phyloP scores from a whole-genome alignment of 1,284 basidiomycete genomes.

The Ganoderma lingzhi region DNA sequence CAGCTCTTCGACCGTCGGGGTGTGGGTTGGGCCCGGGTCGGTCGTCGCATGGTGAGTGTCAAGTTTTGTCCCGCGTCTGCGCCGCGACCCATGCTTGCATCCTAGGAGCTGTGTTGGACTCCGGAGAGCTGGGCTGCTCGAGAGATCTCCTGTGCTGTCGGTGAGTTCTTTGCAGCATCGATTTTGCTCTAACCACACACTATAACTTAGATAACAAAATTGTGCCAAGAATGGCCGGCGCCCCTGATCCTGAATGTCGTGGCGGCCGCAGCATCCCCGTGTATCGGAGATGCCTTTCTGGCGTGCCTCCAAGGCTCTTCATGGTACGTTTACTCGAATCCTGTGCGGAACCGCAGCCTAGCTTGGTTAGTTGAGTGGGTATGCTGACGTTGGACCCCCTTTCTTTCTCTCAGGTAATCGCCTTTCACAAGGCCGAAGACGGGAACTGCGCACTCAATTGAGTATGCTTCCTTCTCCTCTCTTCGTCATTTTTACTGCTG shows the following conservation, averaged over 20 bases:
- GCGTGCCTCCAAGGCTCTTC: neutral
- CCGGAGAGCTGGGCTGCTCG: neutral
- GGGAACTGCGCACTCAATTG: neutral
- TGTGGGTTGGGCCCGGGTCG: neutral
- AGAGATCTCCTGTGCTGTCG: neutral
- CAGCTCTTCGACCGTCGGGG: neutral
- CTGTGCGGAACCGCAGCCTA: neutral
- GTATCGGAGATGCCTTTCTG: neutral
- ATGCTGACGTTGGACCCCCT: neutral
- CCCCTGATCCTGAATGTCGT: neutral
- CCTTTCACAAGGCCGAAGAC: neutral
- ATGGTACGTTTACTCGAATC: neutral
- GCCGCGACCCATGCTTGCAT: slow-evolving; percentile 1
- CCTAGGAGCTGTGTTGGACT: slow-evolving; percentile 5
- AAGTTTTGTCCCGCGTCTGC: neutral
- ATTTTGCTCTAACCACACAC: slow-evolving; percentile 1
- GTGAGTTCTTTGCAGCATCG: neutral
- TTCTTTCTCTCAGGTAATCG: neutral
- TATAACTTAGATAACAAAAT: neutral
- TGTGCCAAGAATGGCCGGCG: neutral
- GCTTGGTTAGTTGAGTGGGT: neutral
- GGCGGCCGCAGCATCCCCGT: slow-evolving; percentile 1
- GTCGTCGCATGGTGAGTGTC: neutral
- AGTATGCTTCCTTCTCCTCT: neutral
- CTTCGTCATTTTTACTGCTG: neutral